Evolutionary conservation across 164 flowering plant genomes (phyloP).

Genomic region (Magnolia changhungtana): DNA sequence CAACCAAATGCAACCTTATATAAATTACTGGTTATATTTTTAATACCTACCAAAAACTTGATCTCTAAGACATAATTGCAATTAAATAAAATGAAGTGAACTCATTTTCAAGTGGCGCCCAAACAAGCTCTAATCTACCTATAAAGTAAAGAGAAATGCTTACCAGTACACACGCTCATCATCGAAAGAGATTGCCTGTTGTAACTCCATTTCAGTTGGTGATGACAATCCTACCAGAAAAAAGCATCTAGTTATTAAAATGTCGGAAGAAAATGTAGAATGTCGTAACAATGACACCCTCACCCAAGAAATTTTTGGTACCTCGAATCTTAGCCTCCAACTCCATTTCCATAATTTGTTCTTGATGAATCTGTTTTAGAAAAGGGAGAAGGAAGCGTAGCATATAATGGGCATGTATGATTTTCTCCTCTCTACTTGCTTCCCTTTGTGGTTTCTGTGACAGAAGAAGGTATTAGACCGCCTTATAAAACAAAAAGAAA

Average conservation of each 20-base stretch:
- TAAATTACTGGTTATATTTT: background rate
- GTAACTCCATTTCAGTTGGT: constrained; percentile 27
- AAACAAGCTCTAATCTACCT: no score
- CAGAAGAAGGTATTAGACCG: background rate
- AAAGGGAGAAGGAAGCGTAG: constrained; percentile 51
- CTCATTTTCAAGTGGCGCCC: background rate
- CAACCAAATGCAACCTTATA: no score
- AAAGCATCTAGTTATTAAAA: background rate
- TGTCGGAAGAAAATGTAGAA: background rate
- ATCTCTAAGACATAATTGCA: no score
- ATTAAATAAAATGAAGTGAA: background rate
- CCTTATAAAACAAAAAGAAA: no score
- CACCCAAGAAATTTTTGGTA: constrained; percentile 6
- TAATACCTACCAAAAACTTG: background rate
- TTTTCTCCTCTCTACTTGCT: constrained; percentile 31
- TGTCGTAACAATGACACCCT: background rate
- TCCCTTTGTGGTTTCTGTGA: constrained; percentile 43
- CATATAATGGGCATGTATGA: constrained; percentile 45
- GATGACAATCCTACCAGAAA: constrained; percentile 35
- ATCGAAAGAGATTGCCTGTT: constrained; percentile 28
- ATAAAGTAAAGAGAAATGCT: background rate
- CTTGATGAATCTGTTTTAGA: constrained; percentile 43
- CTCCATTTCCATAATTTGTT: constrained; percentile 56
- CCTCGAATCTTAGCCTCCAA: constrained; percentile 59
- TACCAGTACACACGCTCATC: constrained; percentile 86